Conservation (phyloP, 306 rosid genomes). For the Castanospermum australe region DNA sequence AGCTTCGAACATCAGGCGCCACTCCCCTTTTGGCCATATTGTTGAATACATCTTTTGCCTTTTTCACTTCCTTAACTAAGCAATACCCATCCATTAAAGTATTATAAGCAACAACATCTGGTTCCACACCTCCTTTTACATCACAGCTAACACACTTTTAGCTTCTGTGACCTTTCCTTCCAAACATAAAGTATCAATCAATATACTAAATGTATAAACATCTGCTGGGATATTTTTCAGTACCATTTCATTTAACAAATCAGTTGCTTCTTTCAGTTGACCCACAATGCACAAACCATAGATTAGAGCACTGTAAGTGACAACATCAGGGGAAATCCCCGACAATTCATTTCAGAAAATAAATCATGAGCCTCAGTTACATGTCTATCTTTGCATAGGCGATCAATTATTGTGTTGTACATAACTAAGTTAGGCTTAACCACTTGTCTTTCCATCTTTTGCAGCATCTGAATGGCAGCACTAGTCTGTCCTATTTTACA, state of each 20-base stretch:
- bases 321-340: not conserved
- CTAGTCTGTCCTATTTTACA: not conserved
- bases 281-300: not conserved
- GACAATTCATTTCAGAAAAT: not conserved
- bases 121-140: no score
- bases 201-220: not conserved
- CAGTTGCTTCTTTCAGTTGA: not conserved
- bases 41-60: no score
- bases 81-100: no score
- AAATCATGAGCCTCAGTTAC: not conserved
- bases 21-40: no score
- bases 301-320: not conserved
- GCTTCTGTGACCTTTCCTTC: no score
- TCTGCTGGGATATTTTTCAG: not conserved
- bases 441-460: not conserved
- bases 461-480: not conserved
- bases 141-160: no score
- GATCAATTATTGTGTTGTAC: not conserved
- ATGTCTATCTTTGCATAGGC: slow-evolving; percentile 14
- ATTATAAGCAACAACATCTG: no score
- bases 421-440: not conserved
- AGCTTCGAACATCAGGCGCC: no score
- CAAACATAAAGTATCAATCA: no score
- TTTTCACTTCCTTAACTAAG: no score
- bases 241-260: slow-evolving; percentile 20